These are phyloP conservation scores for Trametes versicolor DNA, from an alignment of 1,284 basidiomycete species.

Conservation along the genomic window DNA sequence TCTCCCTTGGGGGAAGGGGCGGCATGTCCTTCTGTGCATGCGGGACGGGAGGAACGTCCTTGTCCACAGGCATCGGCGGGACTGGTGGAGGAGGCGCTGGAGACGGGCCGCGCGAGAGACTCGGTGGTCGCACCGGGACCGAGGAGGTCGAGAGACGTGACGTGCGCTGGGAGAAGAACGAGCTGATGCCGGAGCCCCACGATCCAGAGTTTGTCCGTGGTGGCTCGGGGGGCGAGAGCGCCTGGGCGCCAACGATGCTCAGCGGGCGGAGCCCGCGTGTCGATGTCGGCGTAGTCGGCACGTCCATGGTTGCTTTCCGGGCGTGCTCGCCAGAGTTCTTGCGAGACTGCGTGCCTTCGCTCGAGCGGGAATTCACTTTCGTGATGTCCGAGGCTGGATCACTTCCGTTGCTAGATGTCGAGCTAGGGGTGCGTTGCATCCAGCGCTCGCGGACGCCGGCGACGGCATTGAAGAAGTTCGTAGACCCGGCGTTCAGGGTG, in stretches of 20 bases:
- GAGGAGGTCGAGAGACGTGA: slow-evolving; percentile 47
- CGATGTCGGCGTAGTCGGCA: slow-evolving; percentile 25
- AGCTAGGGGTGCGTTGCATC: slow-evolving; percentile 58
- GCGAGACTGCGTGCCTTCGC: slow-evolving; percentile 24
- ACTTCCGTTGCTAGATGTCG: slow-evolving; percentile 42
- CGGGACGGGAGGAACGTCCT: slow-evolving; percentile 24
- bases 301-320: slow-evolving; percentile 14
- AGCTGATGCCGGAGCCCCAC: slow-evolving; percentile 71
- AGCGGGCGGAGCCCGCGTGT: slow-evolving; percentile 40
- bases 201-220: slow-evolving; percentile 47
- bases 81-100: slow-evolving; percentile 30
- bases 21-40: slow-evolving; percentile 24
- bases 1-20: neutral
- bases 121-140: slow-evolving; percentile 22
- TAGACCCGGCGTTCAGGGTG: slow-evolving; percentile 78
- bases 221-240: slow-evolving; percentile 42
- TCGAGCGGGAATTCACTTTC: slow-evolving; percentile 51
- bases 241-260: slow-evolving; percentile 44
- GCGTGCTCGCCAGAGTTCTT: slow-evolving; percentile 25
- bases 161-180: slow-evolving; percentile 60
- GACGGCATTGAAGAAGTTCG: slow-evolving; percentile 88
- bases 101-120: slow-evolving; percentile 26
- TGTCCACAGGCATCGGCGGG: slow-evolving; percentile 19
- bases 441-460: slow-evolving; percentile 85
- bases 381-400: slow-evolving; percentile 37